Evolutionary conservation across 768 basidiomycete species (phyloP).

Genomic region (Russula abietina): DNA sequence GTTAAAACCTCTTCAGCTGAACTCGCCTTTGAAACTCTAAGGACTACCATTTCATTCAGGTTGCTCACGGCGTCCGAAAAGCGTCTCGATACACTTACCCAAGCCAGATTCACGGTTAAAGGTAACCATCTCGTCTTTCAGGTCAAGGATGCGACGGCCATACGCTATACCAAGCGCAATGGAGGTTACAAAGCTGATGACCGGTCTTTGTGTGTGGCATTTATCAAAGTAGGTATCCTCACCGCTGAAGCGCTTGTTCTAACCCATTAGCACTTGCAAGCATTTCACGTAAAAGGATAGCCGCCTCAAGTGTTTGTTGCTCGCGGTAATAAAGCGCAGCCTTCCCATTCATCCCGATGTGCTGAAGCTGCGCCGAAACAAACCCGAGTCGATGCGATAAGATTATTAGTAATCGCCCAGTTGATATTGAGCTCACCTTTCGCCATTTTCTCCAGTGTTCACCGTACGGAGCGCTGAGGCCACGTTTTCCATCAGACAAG

Average conservation of each 20-base stretch:
- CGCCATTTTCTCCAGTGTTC: constrained; percentile 18
- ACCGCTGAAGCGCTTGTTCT: constrained; percentile 9
- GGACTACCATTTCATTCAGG: neutral
- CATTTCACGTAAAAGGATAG: constrained; percentile 15
- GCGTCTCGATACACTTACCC: neutral
- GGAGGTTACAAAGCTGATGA: constrained; percentile 13
- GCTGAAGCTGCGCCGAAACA: constrained; percentile 8
- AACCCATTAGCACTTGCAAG: neutral
- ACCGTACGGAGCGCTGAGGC: constrained; percentile 8
- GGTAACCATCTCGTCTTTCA: constrained; percentile 12
- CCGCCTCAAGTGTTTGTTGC: constrained; percentile 17
- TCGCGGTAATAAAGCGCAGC: constrained; percentile 7
- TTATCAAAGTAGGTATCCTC: neutral
- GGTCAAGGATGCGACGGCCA: constrained; percentile 7
- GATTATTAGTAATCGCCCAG: neutral
- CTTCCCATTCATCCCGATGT: constrained; percentile 16
- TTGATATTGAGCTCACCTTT: constrained; percentile 1
- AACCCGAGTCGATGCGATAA: neutral
- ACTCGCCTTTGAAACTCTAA: constrained; percentile 7
- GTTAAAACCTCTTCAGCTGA: neutral
- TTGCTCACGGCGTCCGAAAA: too few relatives aligned
- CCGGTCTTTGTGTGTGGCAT: too few relatives aligned
- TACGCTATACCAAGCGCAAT: constrained; percentile 11
- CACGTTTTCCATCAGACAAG: constrained; percentile 16
- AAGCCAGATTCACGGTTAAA: neutral